These are phyloP conservation scores for Thuidium tamariscinum DNA, from an alignment of 225 moss, liverwort and hornwort species.

Conservation along the genomic window DNA sequence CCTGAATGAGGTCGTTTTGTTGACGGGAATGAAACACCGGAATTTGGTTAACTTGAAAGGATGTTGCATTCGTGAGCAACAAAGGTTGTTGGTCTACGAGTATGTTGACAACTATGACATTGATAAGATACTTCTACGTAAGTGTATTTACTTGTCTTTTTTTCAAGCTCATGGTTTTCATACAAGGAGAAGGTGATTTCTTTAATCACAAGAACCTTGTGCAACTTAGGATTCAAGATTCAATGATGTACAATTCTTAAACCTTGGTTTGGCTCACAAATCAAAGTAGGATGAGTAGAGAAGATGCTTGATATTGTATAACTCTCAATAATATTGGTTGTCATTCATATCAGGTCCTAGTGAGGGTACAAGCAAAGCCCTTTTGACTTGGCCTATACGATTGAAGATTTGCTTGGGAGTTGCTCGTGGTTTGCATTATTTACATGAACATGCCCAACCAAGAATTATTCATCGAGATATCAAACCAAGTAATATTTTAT, in stretches of 20 bases:
- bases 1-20: slow-evolving; percentile 26
- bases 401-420: neutral
- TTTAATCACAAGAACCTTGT: no score
- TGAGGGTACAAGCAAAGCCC: neutral
- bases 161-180: accelerated
- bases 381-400: neutral
- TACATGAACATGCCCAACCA: neutral
- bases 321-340: neutral
- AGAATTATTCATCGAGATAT: neutral
- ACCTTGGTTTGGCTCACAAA: neutral
- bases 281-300: accelerated
- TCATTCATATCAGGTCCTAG: neutral
- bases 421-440: neutral
- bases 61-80: slow-evolving; percentile 23
- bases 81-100: slow-evolving; percentile 32
- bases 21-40: slow-evolving; percentile 32
- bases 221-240: neutral
- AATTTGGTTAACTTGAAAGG: slow-evolving; percentile 29
- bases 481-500: neutral
- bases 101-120: slow-evolving; percentile 39
- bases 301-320: no score
- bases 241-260: no score
- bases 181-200: accelerated
- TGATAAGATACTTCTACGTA: slow-evolving; percentile 5
- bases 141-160: neutral